Percentiles rank a stretch among this genome's conserved stretches.
These are phyloP conservation scores for Solanum hybrid DNA, from an alignment of 305 asterid genomes.

Conservation along the genomic window DNA sequence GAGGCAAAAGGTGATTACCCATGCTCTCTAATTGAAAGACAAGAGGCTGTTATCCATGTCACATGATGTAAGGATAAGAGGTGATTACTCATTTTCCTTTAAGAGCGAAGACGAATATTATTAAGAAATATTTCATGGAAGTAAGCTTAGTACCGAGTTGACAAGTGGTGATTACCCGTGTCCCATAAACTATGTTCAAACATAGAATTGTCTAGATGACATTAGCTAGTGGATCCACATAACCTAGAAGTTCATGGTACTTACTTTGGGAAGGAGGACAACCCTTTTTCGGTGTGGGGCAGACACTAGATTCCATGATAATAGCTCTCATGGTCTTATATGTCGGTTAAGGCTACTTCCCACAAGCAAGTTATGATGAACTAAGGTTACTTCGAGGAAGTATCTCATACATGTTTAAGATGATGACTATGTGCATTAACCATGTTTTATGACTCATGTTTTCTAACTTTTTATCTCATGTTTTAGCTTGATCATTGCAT, in stretches of 20 bases:
- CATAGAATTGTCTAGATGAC: too few relatives aligned
- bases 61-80: neutral
- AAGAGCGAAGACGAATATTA: neutral
- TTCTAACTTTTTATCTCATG: neutral
- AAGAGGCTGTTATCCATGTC: neutral
- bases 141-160: too few relatives aligned
- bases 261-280: too few relatives aligned
- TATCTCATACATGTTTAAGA: neutral
- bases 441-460: neutral
- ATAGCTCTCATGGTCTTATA: too few relatives aligned
- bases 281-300: too few relatives aligned
- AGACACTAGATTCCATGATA: too few relatives aligned
- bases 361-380: neutral
- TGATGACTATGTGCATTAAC: neutral
- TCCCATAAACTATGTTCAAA: too few relatives aligned
- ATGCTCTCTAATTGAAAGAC: neutral
- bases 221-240: too few relatives aligned
- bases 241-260: too few relatives aligned
- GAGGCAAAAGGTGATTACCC: neutral
- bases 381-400: neutral
- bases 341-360: neutral
- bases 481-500: neutral
- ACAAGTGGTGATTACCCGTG: too few relatives aligned
- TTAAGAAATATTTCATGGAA: too few relatives aligned
- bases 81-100: neutral